Conservation (phyloP, 2,329 filamentous ascomycete species). For the Rhinocladiella mackenziei region DNA sequence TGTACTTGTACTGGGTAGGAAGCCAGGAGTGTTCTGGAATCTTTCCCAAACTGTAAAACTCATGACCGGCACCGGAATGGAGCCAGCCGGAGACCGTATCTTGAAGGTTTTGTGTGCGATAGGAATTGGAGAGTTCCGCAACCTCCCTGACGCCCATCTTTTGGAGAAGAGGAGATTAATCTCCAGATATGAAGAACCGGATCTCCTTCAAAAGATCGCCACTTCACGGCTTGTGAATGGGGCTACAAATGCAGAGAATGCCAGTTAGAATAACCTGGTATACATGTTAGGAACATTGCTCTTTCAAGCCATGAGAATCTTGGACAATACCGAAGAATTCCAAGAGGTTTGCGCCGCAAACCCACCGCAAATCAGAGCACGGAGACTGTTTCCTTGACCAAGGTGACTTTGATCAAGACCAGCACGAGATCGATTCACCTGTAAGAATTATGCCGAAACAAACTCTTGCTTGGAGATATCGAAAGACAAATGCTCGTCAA, state of each 20-base stretch:
- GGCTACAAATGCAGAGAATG: neutral
- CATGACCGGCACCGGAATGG: conserved; percentile 5
- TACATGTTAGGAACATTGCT: neutral
- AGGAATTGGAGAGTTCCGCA: conserved; percentile 9
- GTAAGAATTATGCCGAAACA: conserved; percentile 14
- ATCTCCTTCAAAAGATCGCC: neutral
- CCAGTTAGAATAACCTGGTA: conserved; percentile 4
- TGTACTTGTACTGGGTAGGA: conserved; percentile 2
- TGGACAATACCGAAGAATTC: neutral
- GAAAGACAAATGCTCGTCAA: conserved; percentile 16
- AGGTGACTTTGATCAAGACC: conserved; percentile 14
- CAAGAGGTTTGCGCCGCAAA: conserved; percentile 11
- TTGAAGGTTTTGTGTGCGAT: conserved; percentile 17
- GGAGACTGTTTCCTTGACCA: conserved; percentile 14
- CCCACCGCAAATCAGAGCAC: conserved; percentile 25
- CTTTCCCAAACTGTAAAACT: conserved; percentile 9
- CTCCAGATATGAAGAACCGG: neutral
- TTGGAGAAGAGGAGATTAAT: neutral
- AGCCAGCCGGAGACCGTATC: conserved; percentile 19
- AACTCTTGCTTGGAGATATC: conserved; percentile 9
- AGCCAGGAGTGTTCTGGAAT: conserved; percentile 1
- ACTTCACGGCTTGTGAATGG: neutral
- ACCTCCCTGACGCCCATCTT: conserved; percentile 18
- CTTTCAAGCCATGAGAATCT: neutral
- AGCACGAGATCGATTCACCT: conserved; percentile 10